Evolutionary conservation across 768 basidiomycete genomes (phyloP).

Genomic region (Lactarius evosmus): DNA sequence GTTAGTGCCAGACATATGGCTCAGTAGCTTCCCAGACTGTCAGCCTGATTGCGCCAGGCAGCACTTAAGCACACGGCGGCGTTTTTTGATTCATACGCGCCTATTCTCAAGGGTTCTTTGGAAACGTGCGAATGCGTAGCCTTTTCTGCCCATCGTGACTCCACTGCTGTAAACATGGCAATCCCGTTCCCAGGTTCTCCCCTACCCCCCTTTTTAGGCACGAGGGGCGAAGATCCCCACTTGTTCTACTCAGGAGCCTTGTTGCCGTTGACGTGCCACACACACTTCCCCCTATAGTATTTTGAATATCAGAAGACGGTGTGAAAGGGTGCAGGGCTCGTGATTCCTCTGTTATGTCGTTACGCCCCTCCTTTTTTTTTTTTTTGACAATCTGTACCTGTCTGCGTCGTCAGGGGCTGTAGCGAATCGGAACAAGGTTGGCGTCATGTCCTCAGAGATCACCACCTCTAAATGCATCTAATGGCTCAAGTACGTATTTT

Average conservation of each 20-base stretch:
- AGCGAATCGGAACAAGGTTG: slow-evolving; percentile 4
- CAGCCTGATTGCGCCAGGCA: slow-evolving; percentile 22
- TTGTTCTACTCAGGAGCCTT: slow-evolving; percentile 9
- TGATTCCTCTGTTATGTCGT: not conserved
- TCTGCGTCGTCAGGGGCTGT: slow-evolving; percentile 14
- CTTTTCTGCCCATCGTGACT: slow-evolving; percentile 6
- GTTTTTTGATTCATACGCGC: slow-evolving; percentile 14
- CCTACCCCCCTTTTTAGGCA: slow-evolving; percentile 20
- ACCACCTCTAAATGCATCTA: not conserved
- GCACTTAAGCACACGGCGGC: slow-evolving; percentile 2
- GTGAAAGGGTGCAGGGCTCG: slow-evolving; percentile 7
- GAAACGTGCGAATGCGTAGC: slow-evolving; percentile 21
- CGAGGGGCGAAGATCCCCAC: slow-evolving; percentile 21
- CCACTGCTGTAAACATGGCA: slow-evolving; percentile 9
- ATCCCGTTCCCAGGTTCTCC: slow-evolving; percentile 8
- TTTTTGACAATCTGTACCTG: not conserved
- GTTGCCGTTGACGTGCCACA: slow-evolving; percentile 15
- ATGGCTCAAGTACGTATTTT: not conserved
- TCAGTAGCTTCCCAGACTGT: slow-evolving; percentile 18
- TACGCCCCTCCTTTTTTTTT: slow-evolving; percentile 2
- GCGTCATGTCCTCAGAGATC: not conserved
- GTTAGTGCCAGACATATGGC: slow-evolving; percentile 7
- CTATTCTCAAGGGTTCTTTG: slow-evolving; percentile 19
- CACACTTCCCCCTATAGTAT: slow-evolving; percentile 1
- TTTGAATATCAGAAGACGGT: slow-evolving; percentile 9